phyloP scores from a whole-genome alignment of 2,329 filamentous ascomycete genomes.

The Cladosporium colombiae region DNA sequence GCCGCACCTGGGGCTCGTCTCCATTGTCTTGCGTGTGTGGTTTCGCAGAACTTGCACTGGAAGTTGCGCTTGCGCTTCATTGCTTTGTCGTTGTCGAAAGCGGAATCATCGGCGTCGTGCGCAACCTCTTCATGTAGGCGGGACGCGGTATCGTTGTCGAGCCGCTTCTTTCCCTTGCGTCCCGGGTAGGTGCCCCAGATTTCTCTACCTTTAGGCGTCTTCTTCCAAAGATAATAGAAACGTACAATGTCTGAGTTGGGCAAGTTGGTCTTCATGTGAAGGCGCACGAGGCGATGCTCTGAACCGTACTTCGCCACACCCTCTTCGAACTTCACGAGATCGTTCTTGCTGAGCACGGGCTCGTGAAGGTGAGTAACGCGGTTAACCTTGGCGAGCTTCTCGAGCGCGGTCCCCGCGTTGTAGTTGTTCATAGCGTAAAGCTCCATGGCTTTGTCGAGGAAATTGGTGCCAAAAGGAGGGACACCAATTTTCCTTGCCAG shows the following conservation, averaged over 20 bases:
- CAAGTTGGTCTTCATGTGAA: slow-evolving; percentile 76
- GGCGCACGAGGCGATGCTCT: slow-evolving; percentile 78
- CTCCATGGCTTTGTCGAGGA: slow-evolving; percentile 79
- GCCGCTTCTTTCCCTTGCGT: slow-evolving; percentile 85
- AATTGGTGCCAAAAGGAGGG: slow-evolving; percentile 76
- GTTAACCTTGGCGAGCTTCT: slow-evolving; percentile 67
- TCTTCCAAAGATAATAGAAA: slow-evolving; percentile 98
- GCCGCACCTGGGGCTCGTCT: slow-evolving; percentile 79
- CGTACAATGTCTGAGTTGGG: slow-evolving; percentile 79
- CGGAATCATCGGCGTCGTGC: slow-evolving; percentile 89
- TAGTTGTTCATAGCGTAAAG: slow-evolving; percentile 72
- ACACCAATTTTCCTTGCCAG: slow-evolving; percentile 70
- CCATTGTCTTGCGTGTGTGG: slow-evolving; percentile 83
- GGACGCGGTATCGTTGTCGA: slow-evolving; percentile 59
- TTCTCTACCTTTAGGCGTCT: slow-evolving; percentile 78
- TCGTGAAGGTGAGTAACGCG: slow-evolving; percentile 75
- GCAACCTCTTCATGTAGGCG: slow-evolving; percentile 91
- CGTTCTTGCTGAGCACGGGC: slow-evolving; percentile 73
- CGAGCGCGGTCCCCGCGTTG: slow-evolving; percentile 68
- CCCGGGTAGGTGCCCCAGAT: slow-evolving; percentile 89
- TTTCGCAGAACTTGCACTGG: slow-evolving; percentile 89
- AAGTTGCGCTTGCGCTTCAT: slow-evolving; percentile 76
- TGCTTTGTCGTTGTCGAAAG: slow-evolving; percentile 89
- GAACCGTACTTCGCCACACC: slow-evolving; percentile 88
- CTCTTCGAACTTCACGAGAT: slow-evolving; percentile 89